Base-by-base conservation (phyloP, 192 early-diverging fungal species). In the Haplosporangium gracile region DNA sequence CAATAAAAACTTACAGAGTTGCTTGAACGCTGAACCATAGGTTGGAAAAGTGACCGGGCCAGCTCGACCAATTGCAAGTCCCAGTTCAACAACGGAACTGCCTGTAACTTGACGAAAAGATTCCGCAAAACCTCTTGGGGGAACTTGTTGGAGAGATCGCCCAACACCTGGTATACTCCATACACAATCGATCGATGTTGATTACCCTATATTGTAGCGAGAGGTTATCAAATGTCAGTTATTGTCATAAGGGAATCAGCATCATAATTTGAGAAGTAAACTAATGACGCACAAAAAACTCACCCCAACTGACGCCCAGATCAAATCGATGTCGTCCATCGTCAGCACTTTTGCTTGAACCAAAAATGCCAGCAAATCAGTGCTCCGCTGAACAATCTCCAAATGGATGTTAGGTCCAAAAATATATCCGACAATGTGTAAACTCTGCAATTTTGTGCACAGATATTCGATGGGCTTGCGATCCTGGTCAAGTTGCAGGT, bases 371-470 rank as follows among this genome's bases (percentile, higher is more conserved):
- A 90, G 71, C 57, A 90, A 78, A 55, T 90, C 88, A 40, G 88
- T 88, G 45, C 83, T 89, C 39, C 90, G 69, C 32, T 90, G 90
- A 29, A 90, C 88, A 47, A 90, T 88, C 63, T 90, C 90, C 51
- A 90, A 68, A 72, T 90, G 90, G 24, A 90, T 89, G 65, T 90
- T 90, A 0, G 88, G 78, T 38, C 90, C 90, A 80, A 89, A 90
- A 29, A 90, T 87, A 43, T 89, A 89, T 53, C 83, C 85, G 11
- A 90, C 69, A 38, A 90, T 89, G 42, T 81, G 80, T 39, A 89
- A 26, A 47, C 86, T 82, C 32, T 83, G 79, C 7, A 90, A 57
- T 57, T 82, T 88, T 5, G 80, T 71, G 73, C 80, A 85, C 20
- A 90, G 81, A 82, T 88, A 75, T 83, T 83, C 80, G 29, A 79